A percentile compares a stretch with the other conserved stretches of the same genome.
Evolutionary conservation across 1,139 yeast species (phyloP).

Genomic region (Scheffersomyces insectosa): DNA sequence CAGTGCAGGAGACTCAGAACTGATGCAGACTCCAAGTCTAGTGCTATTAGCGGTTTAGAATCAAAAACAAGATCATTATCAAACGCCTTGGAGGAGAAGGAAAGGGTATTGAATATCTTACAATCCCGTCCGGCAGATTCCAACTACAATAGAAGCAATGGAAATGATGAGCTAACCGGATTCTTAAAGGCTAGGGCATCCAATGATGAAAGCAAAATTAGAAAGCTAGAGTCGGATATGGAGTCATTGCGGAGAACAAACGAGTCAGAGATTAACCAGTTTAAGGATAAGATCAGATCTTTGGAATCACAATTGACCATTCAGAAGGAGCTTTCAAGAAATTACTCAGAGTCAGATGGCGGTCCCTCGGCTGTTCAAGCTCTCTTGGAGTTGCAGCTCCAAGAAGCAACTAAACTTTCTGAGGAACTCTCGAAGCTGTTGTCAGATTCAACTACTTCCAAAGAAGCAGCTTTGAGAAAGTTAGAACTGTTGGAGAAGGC

Average conservation of each 20-base stretch:
- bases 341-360: conserved; percentile 1
- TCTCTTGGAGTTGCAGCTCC: conserved; percentile 37
- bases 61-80: conserved; percentile 27
- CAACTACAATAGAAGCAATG: conserved; percentile 6
- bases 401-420: conserved; percentile 26
- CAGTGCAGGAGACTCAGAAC: conserved; percentile 4
- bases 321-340: conserved; percentile 4
- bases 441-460: conserved; percentile 14
- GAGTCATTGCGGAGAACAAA: conserved; percentile 32
- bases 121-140: conserved; percentile 26
- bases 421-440: conserved; percentile 24
- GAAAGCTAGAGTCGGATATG: conserved; percentile 35
- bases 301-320: conserved; percentile 9
- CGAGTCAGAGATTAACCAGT: conserved; percentile 30
- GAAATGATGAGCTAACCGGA: conserved; percentile 35
- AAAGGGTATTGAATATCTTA: conserved; percentile 29
- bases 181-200: conserved; percentile 27
- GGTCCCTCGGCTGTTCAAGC: conserved; percentile 20
- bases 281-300: conserved; percentile 20
- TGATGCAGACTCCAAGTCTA: conserved; percentile 8
- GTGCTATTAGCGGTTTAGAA: conserved; percentile 10
- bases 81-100: conserved; percentile 28
- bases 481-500: conserved; percentile 8
- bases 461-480: conserved; percentile 12
- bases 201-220: conserved; percentile 34